These are phyloP conservation scores for Magnolia kwangsiensis DNA, from an alignment of 164 flowering plant genomes.

Conservation along the genomic window DNA sequence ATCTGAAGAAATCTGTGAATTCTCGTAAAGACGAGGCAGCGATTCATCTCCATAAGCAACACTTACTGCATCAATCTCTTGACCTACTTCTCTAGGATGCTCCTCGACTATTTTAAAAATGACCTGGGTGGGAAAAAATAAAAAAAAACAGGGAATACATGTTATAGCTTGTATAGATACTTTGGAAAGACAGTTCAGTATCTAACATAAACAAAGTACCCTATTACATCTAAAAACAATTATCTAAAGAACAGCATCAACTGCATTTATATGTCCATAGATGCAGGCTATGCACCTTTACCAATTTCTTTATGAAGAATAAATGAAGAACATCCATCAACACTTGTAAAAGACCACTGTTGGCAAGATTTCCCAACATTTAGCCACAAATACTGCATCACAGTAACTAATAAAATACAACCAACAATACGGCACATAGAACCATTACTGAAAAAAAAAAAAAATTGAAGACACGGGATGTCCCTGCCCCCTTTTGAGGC, in stretches of 20 bases:
- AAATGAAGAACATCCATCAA: not conserved
- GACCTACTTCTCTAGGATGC: slow-evolving; percentile 80
- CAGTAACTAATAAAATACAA: not conserved
- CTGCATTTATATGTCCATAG: not conserved
- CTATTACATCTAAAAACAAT: not conserved
- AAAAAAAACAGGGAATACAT: not conserved
- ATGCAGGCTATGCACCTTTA: not conserved
- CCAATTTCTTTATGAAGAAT: not conserved
- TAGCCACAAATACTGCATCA: not conserved
- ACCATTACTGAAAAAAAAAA: not conserved
- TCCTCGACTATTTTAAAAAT: slow-evolving; percentile 89
- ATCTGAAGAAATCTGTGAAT: slow-evolving; percentile 79
- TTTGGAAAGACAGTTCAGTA: not conserved
- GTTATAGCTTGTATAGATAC: not conserved
- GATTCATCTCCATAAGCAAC: slow-evolving; percentile 93
- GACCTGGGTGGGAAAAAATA: slow-evolving; percentile 40
- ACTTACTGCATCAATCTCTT: slow-evolving; percentile 69
- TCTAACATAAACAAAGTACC: not conserved
- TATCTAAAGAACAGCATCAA: not conserved
- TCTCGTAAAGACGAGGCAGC: slow-evolving; percentile 82
- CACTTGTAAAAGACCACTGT: not conserved
- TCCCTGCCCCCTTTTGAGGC: too few relatives aligned
- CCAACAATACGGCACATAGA: not conserved
- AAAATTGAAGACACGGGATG: too few relatives aligned
- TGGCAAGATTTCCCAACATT: not conserved